Conservation (phyloP, 192 early-diverging fungal species). For the Gigaspora rosea region DNA sequence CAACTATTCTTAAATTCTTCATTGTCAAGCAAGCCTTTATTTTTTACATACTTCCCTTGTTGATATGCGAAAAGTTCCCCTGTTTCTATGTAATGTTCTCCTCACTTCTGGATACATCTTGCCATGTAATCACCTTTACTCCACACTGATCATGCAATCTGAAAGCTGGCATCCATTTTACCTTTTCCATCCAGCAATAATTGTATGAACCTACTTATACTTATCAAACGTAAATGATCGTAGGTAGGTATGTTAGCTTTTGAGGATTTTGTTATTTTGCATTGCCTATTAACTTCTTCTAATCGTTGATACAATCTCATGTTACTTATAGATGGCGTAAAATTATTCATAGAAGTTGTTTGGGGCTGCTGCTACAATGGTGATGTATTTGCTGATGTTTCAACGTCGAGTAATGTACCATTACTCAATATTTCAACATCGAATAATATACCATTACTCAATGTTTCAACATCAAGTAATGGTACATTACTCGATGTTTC, state of each 20-base stretch:
- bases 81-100: background rate
- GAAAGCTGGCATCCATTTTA: too few species aligned
- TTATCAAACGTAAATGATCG: background rate
- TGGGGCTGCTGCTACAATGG: too few species aligned
- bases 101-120: too few species aligned
- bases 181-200: too few species aligned
- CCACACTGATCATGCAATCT: too few species aligned
- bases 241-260: background rate
- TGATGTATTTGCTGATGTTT: background rate
- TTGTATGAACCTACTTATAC: background rate
- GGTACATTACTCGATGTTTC: too few species aligned
- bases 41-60: conserved; percentile 7
- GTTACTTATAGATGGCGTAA: background rate
- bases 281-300: background rate
- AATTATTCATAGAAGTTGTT: background rate
- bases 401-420: too few species aligned
- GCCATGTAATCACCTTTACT: too few species aligned
- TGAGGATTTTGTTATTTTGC: background rate
- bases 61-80: background rate
- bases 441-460: too few species aligned
- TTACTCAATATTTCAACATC: too few species aligned
- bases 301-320: background rate
- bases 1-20: background rate
- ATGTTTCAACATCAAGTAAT: too few species aligned
- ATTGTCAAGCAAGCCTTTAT: background rate